These are phyloP conservation scores for Corchorus capsularis DNA, from an alignment of 345 rosid species.

Conservation along the genomic window DNA sequence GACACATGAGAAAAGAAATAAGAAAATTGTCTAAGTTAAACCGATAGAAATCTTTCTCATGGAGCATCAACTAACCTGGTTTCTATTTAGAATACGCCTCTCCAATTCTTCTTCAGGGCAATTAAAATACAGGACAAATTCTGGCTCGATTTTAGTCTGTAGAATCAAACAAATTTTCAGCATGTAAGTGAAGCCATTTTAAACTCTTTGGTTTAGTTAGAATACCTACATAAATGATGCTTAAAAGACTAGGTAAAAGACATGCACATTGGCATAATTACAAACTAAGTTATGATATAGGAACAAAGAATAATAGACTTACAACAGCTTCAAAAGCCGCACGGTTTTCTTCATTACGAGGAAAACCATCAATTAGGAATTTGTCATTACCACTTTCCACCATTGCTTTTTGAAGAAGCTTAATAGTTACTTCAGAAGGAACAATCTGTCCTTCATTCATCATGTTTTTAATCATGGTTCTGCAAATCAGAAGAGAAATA, in stretches of 20 bases:
- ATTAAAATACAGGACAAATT: slow-evolving; percentile 57
- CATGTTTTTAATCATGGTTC: slow-evolving; percentile 62
- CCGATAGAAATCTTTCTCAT: too few species aligned
- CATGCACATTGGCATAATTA: background rate
- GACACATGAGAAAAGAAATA: background rate
- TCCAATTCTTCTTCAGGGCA: slow-evolving; percentile 71
- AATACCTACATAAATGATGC: background rate
- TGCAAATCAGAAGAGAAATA: slow-evolving; percentile 22
- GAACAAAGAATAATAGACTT: slow-evolving; percentile 29
- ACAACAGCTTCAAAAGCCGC: slow-evolving; percentile 63
- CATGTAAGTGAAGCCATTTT: background rate
- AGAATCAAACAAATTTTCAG: slow-evolving; percentile 21
- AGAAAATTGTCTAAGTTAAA: background rate
- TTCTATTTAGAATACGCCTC: slow-evolving; percentile 59
- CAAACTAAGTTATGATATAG: background rate
- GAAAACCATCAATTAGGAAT: slow-evolving; percentile 79
- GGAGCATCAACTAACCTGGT: slow-evolving; percentile 56
- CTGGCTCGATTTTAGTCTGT: slow-evolving; percentile 66
- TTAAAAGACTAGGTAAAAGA: background rate
- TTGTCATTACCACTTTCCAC: slow-evolving; percentile 53
- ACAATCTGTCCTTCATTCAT: slow-evolving; percentile 71
- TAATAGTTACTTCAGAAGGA: slow-evolving; percentile 77
- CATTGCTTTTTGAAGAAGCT: slow-evolving; percentile 72
- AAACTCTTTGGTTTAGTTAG: background rate
- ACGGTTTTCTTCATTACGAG: slow-evolving; percentile 76